Evolutionary conservation across 805 yeast genomes (phyloP), one percentile per base, ranked within the genome.

Genomic region (Sugiyamaella valdiviana): DNA sequence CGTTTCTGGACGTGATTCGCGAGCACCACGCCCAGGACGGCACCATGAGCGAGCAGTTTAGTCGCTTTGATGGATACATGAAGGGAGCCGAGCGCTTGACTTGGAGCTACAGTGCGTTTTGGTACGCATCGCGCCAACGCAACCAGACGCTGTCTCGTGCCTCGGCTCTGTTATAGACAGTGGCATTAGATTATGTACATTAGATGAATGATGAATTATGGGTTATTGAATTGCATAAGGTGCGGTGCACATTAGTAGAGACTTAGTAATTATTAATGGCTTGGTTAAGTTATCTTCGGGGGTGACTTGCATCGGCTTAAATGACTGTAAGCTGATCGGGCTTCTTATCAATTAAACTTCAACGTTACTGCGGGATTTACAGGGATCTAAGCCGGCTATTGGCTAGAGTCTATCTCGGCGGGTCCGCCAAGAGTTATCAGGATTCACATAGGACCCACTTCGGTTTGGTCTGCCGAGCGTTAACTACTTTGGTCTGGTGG

Each of bases 381-480:
- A n/a, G n/a, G n/a, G n/a, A n/a, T n/a, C n/a, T n/a, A n/a, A n/a
- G n/a, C n/a, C n/a, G n/a, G n/a, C n/a, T n/a, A n/a, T n/a, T n/a
- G n/a, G n/a, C n/a, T n/a, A n/a, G n/a, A n/a, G n/a, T n/a, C n/a
- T n/a, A n/a, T n/a, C n/a, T n/a, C n/a, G n/a, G n/a, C n/a, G n/a
- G n/a, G n/a, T n/a, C n/a, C n/a, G n/a, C n/a, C n/a, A n/a, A n/a
- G n/a, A n/a, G n/a, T n/a, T n/a, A n/a, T n/a, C n/a, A n/a, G n/a
- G n/a, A n/a, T n/a, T n/a, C n/a, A n/a, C n/a, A n/a, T n/a, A n/a
- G n/a, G n/a, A n/a, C n/a, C n/a, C n/a, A n/a, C n/a, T n/a, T n/a
- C n/a, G n/a, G n/a, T n/a, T n/a, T n/a, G n/a, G n/a, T n/a, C n/a
- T 89, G 0, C 86, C 96, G 0, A 69, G 90, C 10, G 96, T 90